A percentile compares a stretch with the other conserved stretches of the same genome.
phyloP scores from a whole-genome alignment of 139 green algal genomes.

The Chlamydomonas sp. region DNA sequence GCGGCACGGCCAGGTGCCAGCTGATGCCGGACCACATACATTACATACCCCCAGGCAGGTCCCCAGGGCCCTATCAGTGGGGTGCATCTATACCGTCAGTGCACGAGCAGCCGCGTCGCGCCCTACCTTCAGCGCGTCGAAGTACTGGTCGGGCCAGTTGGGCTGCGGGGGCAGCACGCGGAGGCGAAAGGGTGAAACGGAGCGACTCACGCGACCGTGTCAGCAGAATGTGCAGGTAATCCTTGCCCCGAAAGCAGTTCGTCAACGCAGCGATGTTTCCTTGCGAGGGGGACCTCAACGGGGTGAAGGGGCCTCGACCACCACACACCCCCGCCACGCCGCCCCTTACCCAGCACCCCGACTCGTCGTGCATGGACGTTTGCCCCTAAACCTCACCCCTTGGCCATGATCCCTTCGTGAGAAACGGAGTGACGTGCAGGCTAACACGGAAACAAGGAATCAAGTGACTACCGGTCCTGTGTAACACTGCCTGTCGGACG shows the following conservation, averaged over 20 bases:
- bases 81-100: too few relatives aligned
- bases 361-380: too few relatives aligned
- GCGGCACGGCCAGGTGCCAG: too few relatives aligned
- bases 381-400: not conserved
- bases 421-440: not conserved
- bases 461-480: not conserved
- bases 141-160: slow-evolving; percentile 62
- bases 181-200: too few relatives aligned
- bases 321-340: not conserved
- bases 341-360: too few relatives aligned
- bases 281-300: not conserved
- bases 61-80: too few relatives aligned
- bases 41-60: too few relatives aligned
- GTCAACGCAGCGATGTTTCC: not conserved
- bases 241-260: not conserved
- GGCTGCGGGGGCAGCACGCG: slow-evolving; percentile 24
- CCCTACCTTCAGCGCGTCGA: slow-evolving; percentile 45
- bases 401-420: not conserved
- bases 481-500: not conserved
- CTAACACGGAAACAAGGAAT: not conserved
- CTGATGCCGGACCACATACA: too few relatives aligned
- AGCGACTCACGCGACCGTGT: not conserved
- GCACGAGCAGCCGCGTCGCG: too few relatives aligned
- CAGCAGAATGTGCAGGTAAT: not conserved
- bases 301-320: not conserved